Percentiles rank a stretch among this genome's conserved stretches.
Conservation (phyloP, 1,284 basidiomycete genomes). For the Rhodotorula sp. region DNA sequence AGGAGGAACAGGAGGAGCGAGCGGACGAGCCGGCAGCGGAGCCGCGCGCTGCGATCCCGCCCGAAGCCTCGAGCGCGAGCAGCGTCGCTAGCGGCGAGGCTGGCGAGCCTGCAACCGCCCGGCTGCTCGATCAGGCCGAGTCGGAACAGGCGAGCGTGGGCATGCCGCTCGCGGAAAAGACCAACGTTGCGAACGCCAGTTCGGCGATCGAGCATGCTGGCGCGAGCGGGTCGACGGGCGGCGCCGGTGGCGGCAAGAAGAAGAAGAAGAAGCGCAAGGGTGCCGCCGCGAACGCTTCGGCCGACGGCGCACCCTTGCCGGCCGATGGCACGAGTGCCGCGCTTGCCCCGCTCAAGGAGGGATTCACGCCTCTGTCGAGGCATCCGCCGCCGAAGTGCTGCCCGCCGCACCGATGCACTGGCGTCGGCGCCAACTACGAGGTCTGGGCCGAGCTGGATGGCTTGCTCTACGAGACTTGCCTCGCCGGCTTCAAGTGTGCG, state of each 20-base stretch:
- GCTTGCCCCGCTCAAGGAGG: neutral
- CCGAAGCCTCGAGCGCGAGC: too few relatives aligned
- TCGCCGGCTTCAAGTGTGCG: conserved; percentile 38
- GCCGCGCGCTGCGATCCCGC: neutral
- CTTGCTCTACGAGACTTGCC: conserved; percentile 31
- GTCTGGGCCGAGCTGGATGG: conserved; percentile 34
- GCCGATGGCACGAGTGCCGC: neutral
- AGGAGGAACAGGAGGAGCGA: neutral
- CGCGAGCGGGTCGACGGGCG: neutral
- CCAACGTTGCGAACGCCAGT: neutral
- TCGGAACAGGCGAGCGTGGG: too few relatives aligned
- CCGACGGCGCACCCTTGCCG: neutral
- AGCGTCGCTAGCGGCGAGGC: too few relatives aligned
- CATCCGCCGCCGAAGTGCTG: conserved; percentile 32
- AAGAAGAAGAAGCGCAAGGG: conserved; percentile 30
- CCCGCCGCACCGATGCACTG: conserved; percentile 35
- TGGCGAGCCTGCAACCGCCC: too few relatives aligned
- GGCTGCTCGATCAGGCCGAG: too few relatives aligned
- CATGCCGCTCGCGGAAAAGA: neutral
- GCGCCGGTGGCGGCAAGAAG: neutral
- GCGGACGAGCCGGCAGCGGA: neutral
- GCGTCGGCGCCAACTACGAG: conserved; percentile 22
- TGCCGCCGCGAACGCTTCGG: neutral
- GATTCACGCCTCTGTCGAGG: conserved; percentile 24
- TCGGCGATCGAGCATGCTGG: too few relatives aligned